Percentiles rank a stretch among this genome's conserved stretches.
Conservation (phyloP, 306 rosid genomes). For the Hippophae tibetana region DNA sequence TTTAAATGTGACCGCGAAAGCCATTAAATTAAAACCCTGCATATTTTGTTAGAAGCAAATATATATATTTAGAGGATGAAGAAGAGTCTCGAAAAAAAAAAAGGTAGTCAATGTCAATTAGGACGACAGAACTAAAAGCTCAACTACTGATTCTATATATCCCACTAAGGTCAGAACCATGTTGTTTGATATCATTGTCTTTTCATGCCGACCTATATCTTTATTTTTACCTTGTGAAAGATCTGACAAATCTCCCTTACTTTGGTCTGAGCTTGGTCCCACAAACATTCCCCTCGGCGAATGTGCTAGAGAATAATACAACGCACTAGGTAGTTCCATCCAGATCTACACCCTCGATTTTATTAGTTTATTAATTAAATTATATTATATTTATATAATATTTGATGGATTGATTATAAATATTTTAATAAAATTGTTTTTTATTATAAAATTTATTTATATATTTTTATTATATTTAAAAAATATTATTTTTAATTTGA, state of each 20-base stretch:
- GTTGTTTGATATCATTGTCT: conserved; percentile 29
- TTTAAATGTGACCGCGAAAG: too few species aligned
- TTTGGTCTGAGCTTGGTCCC: conserved; percentile 27
- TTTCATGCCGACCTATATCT: conserved; percentile 14
- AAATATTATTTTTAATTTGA: too few species aligned
- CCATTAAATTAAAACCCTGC: not conserved
- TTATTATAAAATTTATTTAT: too few species aligned
- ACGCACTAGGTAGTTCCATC: conserved; percentile 38
- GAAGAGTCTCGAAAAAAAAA: not conserved
- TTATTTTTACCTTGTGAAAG: conserved; percentile 15
- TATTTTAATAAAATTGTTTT: too few species aligned
- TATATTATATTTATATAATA: too few species aligned
- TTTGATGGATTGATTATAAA: too few species aligned
- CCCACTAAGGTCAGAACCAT: too few species aligned
- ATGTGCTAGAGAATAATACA: conserved; percentile 51
- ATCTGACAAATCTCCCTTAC: conserved; percentile 33
- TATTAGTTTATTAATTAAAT: not conserved
- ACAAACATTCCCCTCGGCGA: conserved; percentile 56
- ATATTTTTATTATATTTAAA: too few species aligned
- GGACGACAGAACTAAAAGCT: conserved; percentile 22
- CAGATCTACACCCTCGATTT: conserved; percentile 18
- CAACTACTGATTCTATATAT: conserved; percentile 15
- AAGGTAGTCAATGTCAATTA: conserved; percentile 1
- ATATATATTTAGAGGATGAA: not conserved
- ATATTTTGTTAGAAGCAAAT: not conserved